Evolutionary conservation across 768 basidiomycete genomes (phyloP), one percentile per base, ranked within the genome.

Genomic region (Strobilomyces echinocephalus): DNA sequence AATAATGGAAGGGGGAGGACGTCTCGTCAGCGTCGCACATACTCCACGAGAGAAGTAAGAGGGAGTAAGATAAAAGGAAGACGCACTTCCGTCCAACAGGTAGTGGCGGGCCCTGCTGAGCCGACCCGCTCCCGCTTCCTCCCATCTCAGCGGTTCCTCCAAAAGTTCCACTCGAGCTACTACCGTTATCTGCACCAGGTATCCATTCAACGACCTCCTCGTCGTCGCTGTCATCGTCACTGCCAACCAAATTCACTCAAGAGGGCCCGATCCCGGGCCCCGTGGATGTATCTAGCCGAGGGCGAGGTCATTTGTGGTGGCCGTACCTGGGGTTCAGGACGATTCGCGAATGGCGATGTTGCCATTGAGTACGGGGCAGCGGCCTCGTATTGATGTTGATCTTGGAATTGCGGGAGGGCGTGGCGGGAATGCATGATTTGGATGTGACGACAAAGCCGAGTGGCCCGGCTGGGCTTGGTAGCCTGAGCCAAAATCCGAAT

Each of bases 161-260:
- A 7, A 38, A 14, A 33, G 24, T 26, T 4, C 46, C 50, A 16
- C 52, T 55, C 6, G 45, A 18, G 31, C 40, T 52, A 34, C 36
- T 39, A 36, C 44, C 36, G 3, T 44, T 47, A 35, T 53, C 51
- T 31, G 40, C 24, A 12, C 62, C 62, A 55, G 51, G 54, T 7
- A 55, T 46, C 61, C 58, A 64, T 21, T 69, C 68, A 20, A 49
- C 26, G 20, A 62, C 43, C 2, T 69, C 68, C 1, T 71, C 68
- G 1, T 69, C 68, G 0, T 69, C 68, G 9, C 65, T 71, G 2
- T 69, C 68, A 24, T 63, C 62, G 2, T 69, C 69, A 20, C 68
- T 69, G n/a, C 60, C 58, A 8, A 21, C 45, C 11, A 54, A 7
- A 34, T 56, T 50, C 12, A 40, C 28, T 42, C 51, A 50, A 41